Base-by-base conservation (phyloP, 169 alveolate genomes). In the Perkinsus chesapeaki region DNA sequence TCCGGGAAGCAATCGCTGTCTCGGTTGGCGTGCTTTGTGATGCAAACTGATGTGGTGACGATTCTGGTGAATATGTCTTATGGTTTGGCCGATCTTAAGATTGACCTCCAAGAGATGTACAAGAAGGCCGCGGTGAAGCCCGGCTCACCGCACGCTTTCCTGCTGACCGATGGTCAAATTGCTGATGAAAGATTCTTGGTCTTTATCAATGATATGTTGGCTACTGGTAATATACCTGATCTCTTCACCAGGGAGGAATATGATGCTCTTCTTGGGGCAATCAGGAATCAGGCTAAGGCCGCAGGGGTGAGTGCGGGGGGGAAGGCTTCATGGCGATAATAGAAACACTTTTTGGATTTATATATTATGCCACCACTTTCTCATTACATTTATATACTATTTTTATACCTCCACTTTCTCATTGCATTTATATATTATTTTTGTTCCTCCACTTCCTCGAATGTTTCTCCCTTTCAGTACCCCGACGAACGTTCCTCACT, bases 1-100 rank as follows among this genome's bases (percentile, higher is more conserved):
- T 98, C 99, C 27, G 99, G 99, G 47, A 98, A 98, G 95, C 98
- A 98, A 95, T 97, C 99, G 19, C 96, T 98, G 48, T 95, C 99
- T 39, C 95, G 97, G 93, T 97, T 98, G 72, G 97, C 99, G 31
- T 95, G 98, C 82, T 98, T 98, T 95, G 97, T 98, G 94, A 93
- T 96, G 23, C 98, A 96, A 91, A 96, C 95, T 94, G 99, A 98
- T 92, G 96, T 97, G 34, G 96, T 94, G 93, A 94, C 94, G 95
- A 98, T 98, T 93, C 95, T 96, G 43, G 99, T 98, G 91, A 97
- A 98, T 92, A 97, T 98, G 92, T 97, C 95, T 92, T 98, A 98
- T 96, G 97, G 97, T 39, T 94, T 96, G 93, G 96, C 96, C 82
- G 99, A 98, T 39, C 97, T 98, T 92, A 97, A 97, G 95, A 82